These are phyloP conservation scores for Talaromyces thailandensis DNA, from an alignment of 495 filamentous ascomycete genomes.

Conservation along the genomic window DNA sequence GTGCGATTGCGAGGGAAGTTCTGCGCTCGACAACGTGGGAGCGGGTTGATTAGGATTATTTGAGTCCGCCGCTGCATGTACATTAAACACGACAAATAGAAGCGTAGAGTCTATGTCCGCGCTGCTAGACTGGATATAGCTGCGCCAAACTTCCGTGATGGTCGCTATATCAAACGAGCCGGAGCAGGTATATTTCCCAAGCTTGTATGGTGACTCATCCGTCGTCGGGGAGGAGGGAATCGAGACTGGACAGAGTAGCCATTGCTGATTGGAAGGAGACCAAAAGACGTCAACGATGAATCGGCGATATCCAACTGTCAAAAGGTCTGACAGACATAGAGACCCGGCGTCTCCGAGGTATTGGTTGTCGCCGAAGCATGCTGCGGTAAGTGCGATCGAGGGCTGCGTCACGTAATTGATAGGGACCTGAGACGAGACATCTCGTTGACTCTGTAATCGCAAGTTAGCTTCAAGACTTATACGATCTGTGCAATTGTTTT, in stretches of 20 bases:
- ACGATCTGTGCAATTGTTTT: not conserved
- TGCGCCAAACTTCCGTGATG: constrained; percentile 35
- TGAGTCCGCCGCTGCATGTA: constrained; percentile 46
- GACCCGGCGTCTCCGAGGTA: constrained; percentile 38
- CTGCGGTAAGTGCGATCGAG: constrained; percentile 42
- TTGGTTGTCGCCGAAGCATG: constrained; percentile 46
- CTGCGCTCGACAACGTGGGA: constrained; percentile 16
- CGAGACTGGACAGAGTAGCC: constrained; percentile 52
- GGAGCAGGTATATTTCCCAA: constrained; percentile 52
- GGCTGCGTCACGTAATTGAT: constrained; percentile 53
- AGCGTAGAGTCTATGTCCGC: constrained; percentile 33
- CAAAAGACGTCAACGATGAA: constrained; percentile 58
- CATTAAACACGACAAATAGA: constrained; percentile 43
- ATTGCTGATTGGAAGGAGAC: constrained; percentile 40
- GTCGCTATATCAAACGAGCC: constrained; percentile 35
- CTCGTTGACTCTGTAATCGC: constrained; percentile 45
- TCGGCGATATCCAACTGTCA: constrained; percentile 48
- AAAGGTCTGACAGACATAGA: constrained; percentile 52
- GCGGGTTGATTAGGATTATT: constrained; percentile 29
- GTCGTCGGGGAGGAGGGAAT: constrained; percentile 20
- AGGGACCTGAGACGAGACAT: constrained; percentile 49
- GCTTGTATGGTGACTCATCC: constrained; percentile 30
- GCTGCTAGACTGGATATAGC: constrained; percentile 40
- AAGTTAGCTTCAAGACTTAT: not conserved
- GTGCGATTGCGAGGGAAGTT: constrained; percentile 26